A percentile compares a stretch with the other conserved stretches of the same genome.
phyloP scores from a whole-genome alignment of 2,329 filamentous ascomycete species.

The Scytalidium lignicola region DNA sequence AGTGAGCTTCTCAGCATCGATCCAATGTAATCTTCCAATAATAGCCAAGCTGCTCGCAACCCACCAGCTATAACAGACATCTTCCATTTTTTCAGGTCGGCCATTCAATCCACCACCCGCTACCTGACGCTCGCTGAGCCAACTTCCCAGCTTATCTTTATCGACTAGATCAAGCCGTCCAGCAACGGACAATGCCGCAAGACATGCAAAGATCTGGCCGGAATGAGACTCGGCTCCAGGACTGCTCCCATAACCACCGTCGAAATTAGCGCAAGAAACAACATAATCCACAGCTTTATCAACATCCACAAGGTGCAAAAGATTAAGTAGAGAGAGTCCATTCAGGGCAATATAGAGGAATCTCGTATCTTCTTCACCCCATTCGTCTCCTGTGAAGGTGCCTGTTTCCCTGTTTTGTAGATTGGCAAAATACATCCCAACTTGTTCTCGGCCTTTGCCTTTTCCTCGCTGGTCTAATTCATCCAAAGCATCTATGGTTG shows the following conservation, averaged over 20 bases:
- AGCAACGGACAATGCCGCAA: conserved; percentile 81
- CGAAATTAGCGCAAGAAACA: conserved; percentile 81
- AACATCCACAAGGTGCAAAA: conserved; percentile 70
- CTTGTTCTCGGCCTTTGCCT: conserved; percentile 43
- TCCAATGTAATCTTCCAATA: conserved; percentile 85
- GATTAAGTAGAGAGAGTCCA: conserved; percentile 75
- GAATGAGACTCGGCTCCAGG: conserved; percentile 93
- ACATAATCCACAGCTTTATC: conserved; percentile 76
- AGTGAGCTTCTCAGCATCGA: conserved; percentile 74
- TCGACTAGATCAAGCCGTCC: conserved; percentile 77
- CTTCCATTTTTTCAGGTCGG: conserved; percentile 88
- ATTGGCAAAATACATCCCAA: conserved; percentile 75
- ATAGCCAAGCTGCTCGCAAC: conserved; percentile 88
- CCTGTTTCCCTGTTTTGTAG: conserved; percentile 78
- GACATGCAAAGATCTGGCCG: conserved; percentile 92
- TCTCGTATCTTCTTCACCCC: conserved; percentile 92
- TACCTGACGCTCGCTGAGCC: conserved; percentile 91
- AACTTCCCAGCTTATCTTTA: conserved; percentile 74
- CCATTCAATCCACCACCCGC: conserved; percentile 87
- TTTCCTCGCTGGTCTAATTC: conserved; percentile 69
- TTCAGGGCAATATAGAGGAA: conserved; percentile 91
- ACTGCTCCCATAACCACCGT: conserved; percentile 85
- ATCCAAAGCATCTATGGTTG: conserved; percentile 76
- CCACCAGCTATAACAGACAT: conserved; percentile 99
- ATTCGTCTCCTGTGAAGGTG: conserved; percentile 90